Evolutionary conservation across 106 monocot species (phyloP).

Genomic region (Phalaenopsis equestris): DNA sequence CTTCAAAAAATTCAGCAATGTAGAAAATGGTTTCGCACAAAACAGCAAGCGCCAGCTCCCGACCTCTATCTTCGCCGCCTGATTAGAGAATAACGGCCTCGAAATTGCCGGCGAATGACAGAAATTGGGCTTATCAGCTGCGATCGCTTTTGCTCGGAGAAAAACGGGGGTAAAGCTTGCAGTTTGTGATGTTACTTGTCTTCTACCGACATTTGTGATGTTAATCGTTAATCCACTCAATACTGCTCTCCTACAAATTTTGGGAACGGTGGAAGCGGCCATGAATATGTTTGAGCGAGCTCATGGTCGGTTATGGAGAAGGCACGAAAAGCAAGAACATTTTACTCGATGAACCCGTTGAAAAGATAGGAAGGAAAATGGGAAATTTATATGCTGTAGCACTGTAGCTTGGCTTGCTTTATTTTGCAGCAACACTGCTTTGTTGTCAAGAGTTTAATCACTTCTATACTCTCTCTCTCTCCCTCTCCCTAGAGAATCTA

Average conservation of each 20-base stretch:
- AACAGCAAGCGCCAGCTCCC: neutral
- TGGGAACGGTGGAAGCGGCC: neutral
- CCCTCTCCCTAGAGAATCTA: too few relatives aligned
- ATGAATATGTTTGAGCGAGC: neutral
- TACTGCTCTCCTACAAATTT: neutral
- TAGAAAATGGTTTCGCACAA: neutral
- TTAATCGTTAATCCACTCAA: neutral
- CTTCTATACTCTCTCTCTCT: neutral
- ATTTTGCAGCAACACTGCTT: neutral
- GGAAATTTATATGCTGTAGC: too few relatives aligned
- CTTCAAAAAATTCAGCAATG: constrained; percentile 8
- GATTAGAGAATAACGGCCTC: neutral
- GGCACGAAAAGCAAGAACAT: neutral
- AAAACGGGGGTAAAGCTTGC: neutral
- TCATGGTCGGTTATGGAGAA: neutral
- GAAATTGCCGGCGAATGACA: neutral
- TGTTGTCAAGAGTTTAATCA: neutral
- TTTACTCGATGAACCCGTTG: neutral
- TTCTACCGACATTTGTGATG: neutral
- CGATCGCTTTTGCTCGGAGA: neutral
- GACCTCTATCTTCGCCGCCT: neutral
- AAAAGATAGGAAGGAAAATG: neutral
- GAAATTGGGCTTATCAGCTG: neutral
- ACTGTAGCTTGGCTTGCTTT: too few relatives aligned
- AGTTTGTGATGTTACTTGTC: neutral